Base-by-base conservation (phyloP, 257 asterid genomes). In the Anisodus tanguticus region DNA sequence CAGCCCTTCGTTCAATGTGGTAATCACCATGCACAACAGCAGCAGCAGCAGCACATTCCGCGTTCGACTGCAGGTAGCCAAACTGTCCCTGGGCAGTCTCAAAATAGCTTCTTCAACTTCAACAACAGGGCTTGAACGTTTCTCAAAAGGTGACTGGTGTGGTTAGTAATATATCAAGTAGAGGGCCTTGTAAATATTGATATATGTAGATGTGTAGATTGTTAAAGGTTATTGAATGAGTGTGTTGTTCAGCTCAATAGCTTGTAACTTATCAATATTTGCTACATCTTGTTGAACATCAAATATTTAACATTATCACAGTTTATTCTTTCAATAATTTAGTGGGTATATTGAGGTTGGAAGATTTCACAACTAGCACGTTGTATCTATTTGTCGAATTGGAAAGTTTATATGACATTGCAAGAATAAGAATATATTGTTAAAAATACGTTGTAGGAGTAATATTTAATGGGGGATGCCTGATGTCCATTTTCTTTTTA, bases 1-100 rank as follows among this genome's bases (percentile, higher is more conserved):
- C 94, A 85, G 83, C 57, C 87, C 59, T 79, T 80, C 83, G 84
- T 54, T 53, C 91, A 86, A 84, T 93, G 86, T 16, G 87, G 93
- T 78, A 91, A 87, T 84, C 90, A 85, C 66, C 92, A 85, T 76
- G 51, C 88, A 7, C 92, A 85, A 70, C 93, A 87, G 4, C 81
- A 19, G 41, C 92, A 88, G 26, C 26, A 22, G 64, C 84, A 68
- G 83, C 90, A 86, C 66, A 84, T 64, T 82, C 85, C 92, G 53
- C 87, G 67, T 31, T 41, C 95, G 6, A 49, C 87, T 64, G 57
- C 87, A 11, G 88, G 84, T 82, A 88, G 80, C 83, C 77, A 89
- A 17, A 82, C 83, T 53, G 87, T 63, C 70, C 80, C 87, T 43
- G 88, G 89, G 82, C 92, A 84, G 80, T 59, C 92, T 79, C 90